Conservation (phyloP, 2,329 filamentous ascomycete genomes). For the Ramichloridium luteum region DNA sequence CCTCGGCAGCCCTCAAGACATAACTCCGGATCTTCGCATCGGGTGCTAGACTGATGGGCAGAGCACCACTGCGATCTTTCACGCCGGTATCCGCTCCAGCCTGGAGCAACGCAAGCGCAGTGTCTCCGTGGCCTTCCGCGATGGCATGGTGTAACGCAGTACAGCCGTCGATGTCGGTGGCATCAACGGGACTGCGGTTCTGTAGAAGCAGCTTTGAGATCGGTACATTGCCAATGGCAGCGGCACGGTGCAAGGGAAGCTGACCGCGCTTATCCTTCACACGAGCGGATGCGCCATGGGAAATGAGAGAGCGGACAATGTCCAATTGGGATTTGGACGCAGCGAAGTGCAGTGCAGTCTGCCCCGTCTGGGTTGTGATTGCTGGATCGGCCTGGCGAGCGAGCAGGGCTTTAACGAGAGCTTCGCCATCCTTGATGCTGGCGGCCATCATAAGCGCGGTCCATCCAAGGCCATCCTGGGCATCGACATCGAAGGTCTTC, state of each 20-base stretch:
- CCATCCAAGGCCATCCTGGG: slow-evolving; percentile 70
- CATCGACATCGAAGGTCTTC: slow-evolving; percentile 65
- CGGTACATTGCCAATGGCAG: slow-evolving; percentile 77
- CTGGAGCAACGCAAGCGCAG: slow-evolving; percentile 70
- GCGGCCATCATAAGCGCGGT: slow-evolving; percentile 74
- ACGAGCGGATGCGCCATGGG: slow-evolving; percentile 62
- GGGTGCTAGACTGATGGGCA: slow-evolving; percentile 72
- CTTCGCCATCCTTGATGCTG: slow-evolving; percentile 59
- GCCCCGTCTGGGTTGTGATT: slow-evolving; percentile 59
- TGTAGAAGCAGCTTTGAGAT: slow-evolving; percentile 64
- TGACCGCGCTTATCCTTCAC: slow-evolving; percentile 81
- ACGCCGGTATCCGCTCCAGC: slow-evolving; percentile 73
- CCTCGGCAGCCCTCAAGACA: slow-evolving; percentile 65
- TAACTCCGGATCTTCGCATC: slow-evolving; percentile 71
- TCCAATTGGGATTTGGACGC: slow-evolving; percentile 83
- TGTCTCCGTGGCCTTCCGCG: slow-evolving; percentile 65
- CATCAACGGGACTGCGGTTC: slow-evolving; percentile 68
- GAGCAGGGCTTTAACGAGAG: slow-evolving; percentile 50
- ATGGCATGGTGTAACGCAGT: slow-evolving; percentile 82
- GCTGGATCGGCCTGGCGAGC: slow-evolving; percentile 59
- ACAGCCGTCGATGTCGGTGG: slow-evolving; percentile 68
- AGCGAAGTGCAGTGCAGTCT: slow-evolving; percentile 82
- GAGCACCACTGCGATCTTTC: slow-evolving; percentile 55
- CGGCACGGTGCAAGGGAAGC: slow-evolving; percentile 79
- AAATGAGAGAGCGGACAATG: slow-evolving; percentile 63